Conservation (phyloP, 225 moss, liverwort and hornwort species). For the Polytrichum formosum region DNA sequence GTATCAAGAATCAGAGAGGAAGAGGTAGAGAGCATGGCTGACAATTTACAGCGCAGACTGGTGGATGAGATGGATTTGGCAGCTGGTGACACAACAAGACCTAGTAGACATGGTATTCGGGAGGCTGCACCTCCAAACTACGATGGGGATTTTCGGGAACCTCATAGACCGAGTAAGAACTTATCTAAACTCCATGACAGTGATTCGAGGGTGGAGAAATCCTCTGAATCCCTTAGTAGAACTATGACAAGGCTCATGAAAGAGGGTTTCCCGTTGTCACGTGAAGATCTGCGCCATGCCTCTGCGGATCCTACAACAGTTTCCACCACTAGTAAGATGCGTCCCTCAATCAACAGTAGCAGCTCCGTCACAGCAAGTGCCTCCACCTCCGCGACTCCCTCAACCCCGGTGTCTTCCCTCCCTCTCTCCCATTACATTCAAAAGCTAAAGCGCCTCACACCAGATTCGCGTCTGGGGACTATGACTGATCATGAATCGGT, state of each 20-base stretch:
- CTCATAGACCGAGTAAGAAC: not conserved
- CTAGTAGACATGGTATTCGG: not conserved
- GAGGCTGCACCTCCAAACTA: not conserved
- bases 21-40: conserved; percentile 38
- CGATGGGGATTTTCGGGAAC: not conserved
- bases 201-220: not conserved
- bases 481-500: too few species aligned
- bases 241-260: conserved; percentile 39
- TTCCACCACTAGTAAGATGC: not conserved
- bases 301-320: not conserved
- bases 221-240: conserved; percentile 30
- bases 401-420: conserved; percentile 65
- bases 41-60: conserved; percentile 26
- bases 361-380: conserved; percentile 48
- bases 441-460: conserved; percentile 75
- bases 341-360: conserved; percentile 12
- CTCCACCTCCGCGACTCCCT: conserved; percentile 63
- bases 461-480: conserved; percentile 60
- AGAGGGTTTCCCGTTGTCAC: conserved; percentile 1
- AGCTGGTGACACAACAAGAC: not conserved
- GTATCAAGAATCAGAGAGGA: conserved; percentile 60
- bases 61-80: conserved; percentile 45
- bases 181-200: not conserved
- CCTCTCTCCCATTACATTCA: conserved; percentile 93
- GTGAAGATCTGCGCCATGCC: not conserved